Conservation (phyloP, 768 basidiomycete species). For the Sarcodon sp. region DNA sequence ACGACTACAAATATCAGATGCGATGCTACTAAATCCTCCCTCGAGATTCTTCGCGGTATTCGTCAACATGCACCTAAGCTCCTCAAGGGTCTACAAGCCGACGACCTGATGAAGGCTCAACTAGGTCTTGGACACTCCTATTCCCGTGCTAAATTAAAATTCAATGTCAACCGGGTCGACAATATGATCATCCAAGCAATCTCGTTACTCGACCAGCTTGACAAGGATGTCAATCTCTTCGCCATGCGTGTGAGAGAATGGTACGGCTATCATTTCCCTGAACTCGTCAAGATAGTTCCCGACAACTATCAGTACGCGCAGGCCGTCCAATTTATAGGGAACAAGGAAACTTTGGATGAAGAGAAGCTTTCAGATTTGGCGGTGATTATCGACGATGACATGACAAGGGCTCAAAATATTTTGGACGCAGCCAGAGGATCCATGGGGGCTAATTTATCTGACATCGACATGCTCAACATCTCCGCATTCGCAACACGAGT, state of each 20-base stretch:
- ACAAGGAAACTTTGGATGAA: slow-evolving; percentile 72
- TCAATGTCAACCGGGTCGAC: slow-evolving; percentile 91
- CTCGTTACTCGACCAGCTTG: slow-evolving; percentile 93
- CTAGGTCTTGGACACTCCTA: slow-evolving; percentile 97
- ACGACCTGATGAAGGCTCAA: slow-evolving; percentile 86
- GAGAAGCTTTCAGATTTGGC: slow-evolving; percentile 73
- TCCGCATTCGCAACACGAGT: slow-evolving; percentile 83
- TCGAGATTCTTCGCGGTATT: slow-evolving; percentile 85
- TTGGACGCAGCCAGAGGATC: slow-evolving; percentile 89
- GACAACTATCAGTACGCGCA: slow-evolving; percentile 94
- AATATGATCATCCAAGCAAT: slow-evolving; percentile 99
- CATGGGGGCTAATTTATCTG: slow-evolving; percentile 86
- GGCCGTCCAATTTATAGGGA: slow-evolving; percentile 74
- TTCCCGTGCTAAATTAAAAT: slow-evolving; percentile 95
- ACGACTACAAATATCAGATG: slow-evolving; percentile 59
- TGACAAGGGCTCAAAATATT: slow-evolving; percentile 81
- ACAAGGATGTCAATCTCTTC: slow-evolving; percentile 99
- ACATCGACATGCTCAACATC: slow-evolving; percentile 95
- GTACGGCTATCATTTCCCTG: slow-evolving; percentile 99
- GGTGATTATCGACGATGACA: slow-evolving; percentile 71
- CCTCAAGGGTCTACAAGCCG: slow-evolving; percentile 76
- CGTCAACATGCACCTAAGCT: slow-evolving; percentile 86
- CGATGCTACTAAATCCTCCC: slow-evolving; percentile 68
- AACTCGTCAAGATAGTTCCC: slow-evolving; percentile 84
- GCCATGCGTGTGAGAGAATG: slow-evolving; percentile 97